Percentiles rank a stretch among this genome's conserved stretches.
Conservation (phyloP, 2,329 filamentous ascomycete genomes). For the Fusarium decemcellulare region DNA sequence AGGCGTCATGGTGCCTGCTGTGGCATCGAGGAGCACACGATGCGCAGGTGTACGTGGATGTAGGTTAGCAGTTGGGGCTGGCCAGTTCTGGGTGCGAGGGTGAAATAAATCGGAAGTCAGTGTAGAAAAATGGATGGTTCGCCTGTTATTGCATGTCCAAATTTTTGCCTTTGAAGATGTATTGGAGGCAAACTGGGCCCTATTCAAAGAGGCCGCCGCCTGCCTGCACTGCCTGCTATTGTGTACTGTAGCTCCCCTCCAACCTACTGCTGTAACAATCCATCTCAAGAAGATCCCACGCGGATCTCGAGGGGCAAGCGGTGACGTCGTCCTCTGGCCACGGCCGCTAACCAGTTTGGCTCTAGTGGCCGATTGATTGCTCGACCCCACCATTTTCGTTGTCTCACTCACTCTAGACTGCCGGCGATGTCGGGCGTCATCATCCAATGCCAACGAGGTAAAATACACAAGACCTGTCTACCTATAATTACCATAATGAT, state of each 20-base stretch:
- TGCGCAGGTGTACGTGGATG: background rate
- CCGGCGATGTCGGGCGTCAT: too few relatives aligned
- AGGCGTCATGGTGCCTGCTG: conserved; percentile 40
- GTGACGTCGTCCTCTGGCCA: conserved; percentile 34
- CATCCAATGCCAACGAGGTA: too few relatives aligned
- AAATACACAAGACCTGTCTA: too few relatives aligned
- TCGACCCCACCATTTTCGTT: conserved; percentile 4
- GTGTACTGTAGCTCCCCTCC: background rate
- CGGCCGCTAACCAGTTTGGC: conserved; percentile 23
- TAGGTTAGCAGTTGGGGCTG: background rate
- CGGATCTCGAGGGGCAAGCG: conserved; percentile 8
- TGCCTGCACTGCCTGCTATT: background rate
- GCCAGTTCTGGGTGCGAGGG: background rate
- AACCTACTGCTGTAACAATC: background rate
- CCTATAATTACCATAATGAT: too few relatives aligned
- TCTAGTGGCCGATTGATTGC: background rate
- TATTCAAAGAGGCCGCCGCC: background rate
- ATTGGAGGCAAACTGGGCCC: background rate
- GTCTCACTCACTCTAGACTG: too few relatives aligned
- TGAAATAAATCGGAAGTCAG: background rate
- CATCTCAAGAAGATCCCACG: too few relatives aligned
- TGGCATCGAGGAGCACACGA: conserved; percentile 25
- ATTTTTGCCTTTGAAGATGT: background rate
- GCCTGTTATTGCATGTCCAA: background rate
- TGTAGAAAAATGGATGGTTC: background rate